Percentiles rank a stretch among this genome's conserved stretches.
Conservation (phyloP, 805 yeast species). For the Cephaloascus fragrans region DNA sequence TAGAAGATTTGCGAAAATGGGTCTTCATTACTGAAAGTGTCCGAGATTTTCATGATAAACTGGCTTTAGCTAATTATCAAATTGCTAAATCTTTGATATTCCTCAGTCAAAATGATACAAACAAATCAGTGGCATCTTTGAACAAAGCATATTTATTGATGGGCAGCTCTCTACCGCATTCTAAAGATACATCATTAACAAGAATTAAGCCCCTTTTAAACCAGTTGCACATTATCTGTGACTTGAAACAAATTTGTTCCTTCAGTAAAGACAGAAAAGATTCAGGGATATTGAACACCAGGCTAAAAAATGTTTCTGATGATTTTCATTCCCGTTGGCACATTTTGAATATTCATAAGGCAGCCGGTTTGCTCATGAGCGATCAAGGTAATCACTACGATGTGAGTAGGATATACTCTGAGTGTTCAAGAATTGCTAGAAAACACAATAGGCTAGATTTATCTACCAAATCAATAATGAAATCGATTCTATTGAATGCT, state of each 20-base stretch:
- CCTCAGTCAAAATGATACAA: constrained; percentile 21
- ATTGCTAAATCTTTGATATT: constrained; percentile 54
- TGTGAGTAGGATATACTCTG: constrained; percentile 43
- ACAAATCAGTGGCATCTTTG: constrained; percentile 27
- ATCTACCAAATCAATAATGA: constrained; percentile 57
- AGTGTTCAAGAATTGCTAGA: constrained; percentile 57
- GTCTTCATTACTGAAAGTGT: constrained; percentile 35
- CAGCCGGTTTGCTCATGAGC: constrained; percentile 25
- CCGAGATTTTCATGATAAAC: constrained; percentile 31
- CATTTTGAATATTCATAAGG: constrained; percentile 48
- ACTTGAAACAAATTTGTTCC: constrained; percentile 29
- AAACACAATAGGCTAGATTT: constrained; percentile 60
- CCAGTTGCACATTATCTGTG: constrained; percentile 52
- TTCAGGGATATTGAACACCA: neutral
- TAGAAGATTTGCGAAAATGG: constrained; percentile 48
- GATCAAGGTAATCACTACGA: constrained; percentile 15
- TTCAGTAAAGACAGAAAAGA: neutral
- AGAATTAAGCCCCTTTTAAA: constrained; percentile 39
- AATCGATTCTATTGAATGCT: constrained; percentile 38
- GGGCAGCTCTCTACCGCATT: constrained; percentile 47
- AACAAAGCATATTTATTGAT: constrained; percentile 44
- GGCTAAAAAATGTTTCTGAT: constrained; percentile 27
- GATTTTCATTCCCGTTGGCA: constrained; percentile 54
- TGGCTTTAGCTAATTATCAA: constrained; percentile 48
- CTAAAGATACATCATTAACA: constrained; percentile 39